Conservation (phyloP, 495 filamentous ascomycete species). For the Xylaria grammica region DNA sequence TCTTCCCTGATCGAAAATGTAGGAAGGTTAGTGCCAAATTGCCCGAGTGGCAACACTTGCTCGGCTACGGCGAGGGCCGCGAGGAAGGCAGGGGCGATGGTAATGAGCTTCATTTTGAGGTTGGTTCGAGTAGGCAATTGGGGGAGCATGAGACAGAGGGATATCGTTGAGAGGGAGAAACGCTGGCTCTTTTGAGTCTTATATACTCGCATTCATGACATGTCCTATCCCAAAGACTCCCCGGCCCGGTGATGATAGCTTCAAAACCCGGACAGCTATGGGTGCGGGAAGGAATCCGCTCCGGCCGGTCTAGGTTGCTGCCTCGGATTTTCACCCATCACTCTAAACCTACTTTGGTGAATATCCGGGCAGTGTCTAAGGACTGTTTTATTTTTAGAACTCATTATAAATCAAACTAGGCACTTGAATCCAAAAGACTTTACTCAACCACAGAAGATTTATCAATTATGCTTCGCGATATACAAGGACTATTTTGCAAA, state of each 20-base stretch:
- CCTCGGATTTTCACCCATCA: not conserved
- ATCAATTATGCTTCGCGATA: too few species aligned
- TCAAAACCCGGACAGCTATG: conserved; percentile 3
- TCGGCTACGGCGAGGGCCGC: conserved; percentile 7
- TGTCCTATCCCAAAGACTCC: not conserved
- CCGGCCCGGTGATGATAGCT: not conserved
- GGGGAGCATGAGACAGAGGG: not conserved
- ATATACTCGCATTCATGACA: conserved; percentile 5
- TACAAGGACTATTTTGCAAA: too few species aligned
- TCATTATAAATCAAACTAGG: too few species aligned
- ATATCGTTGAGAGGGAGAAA: not conserved
- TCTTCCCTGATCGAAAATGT: not conserved
- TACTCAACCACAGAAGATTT: too few species aligned
- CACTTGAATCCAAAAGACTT: too few species aligned
- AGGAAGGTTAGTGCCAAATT: not conserved
- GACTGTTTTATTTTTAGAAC: too few species aligned
- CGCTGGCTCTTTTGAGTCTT: not conserved
- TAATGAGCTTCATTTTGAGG: conserved; percentile 6
- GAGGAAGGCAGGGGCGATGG: conserved; percentile 9
- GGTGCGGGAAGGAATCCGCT: conserved; percentile 6
- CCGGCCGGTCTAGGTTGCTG: not conserved
- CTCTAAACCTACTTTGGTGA: too few species aligned
- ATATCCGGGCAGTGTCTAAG: not conserved
- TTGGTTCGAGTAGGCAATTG: not conserved
- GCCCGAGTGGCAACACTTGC: not conserved